Conservation (phyloP, 768 basidiomycete species). For the Russula sp. region DNA sequence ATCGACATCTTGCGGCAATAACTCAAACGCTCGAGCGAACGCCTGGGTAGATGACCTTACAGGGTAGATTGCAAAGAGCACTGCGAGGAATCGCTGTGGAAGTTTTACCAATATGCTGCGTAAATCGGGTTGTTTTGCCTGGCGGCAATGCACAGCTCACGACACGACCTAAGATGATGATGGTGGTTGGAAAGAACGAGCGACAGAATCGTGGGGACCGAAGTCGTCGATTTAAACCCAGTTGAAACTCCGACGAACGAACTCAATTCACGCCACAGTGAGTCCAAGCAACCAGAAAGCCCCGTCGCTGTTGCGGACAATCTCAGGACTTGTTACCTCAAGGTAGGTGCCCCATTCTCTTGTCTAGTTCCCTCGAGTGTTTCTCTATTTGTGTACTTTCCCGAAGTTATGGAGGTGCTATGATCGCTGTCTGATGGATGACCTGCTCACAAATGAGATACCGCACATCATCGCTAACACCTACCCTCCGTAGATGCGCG, state of each 20-base stretch:
- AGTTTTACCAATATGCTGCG: constrained; percentile 16
- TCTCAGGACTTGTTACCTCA: constrained; percentile 28
- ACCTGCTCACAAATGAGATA: constrained; percentile 30
- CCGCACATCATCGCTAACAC: constrained; percentile 24
- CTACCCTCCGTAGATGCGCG: constrained; percentile 60
- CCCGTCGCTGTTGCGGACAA: constrained; percentile 24
- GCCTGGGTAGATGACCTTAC: constrained; percentile 19
- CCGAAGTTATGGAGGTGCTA: neutral
- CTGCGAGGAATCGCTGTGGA: constrained; percentile 7
- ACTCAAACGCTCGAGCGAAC: constrained; percentile 15
- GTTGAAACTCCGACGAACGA: constrained; percentile 17
- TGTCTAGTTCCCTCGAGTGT: neutral
- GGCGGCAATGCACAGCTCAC: constrained; percentile 20
- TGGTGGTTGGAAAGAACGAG: constrained; percentile 23
- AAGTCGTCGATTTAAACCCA: constrained; percentile 2
- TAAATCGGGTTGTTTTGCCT: constrained; percentile 15
- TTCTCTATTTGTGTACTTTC: neutral
- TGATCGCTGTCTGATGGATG: constrained; percentile 32
- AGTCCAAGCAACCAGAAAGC: constrained; percentile 16
- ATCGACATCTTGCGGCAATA: constrained; percentile 42
- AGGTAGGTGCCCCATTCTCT: constrained; percentile 26
- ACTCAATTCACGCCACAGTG: constrained; percentile 23
- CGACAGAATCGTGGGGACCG: neutral
- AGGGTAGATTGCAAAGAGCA: constrained; percentile 1
- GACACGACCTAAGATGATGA: constrained; percentile 20